Conservation (phyloP, 805 yeast species). For the Komagataella kurtzmanii region DNA sequence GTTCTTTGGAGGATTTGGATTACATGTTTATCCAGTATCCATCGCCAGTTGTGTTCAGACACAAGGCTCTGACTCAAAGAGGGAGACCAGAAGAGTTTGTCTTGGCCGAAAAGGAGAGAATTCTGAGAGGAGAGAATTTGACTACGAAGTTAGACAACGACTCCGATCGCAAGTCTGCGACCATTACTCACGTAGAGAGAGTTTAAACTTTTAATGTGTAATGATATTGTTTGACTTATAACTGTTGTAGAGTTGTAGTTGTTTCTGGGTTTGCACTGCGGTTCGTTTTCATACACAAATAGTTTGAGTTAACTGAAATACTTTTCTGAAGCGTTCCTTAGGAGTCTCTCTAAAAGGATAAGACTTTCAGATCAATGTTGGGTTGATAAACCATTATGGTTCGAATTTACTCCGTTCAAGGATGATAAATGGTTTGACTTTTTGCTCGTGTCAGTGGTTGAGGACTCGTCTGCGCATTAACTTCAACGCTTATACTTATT, state of each 20-base stretch:
- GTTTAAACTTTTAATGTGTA: background rate
- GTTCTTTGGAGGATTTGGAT: constrained; percentile 65
- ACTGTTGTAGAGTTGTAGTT: background rate
- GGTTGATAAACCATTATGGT: too few species aligned
- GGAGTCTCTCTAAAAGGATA: too few species aligned
- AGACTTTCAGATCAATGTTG: too few species aligned
- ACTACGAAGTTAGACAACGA: background rate
- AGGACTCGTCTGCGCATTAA: too few species aligned
- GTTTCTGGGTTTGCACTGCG: too few species aligned
- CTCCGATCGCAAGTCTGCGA: background rate
- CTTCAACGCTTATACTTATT: too few species aligned
- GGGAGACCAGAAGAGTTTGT: constrained; percentile 1
- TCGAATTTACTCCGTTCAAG: too few species aligned
- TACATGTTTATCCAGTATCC: constrained; percentile 27
- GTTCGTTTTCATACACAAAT: too few species aligned
- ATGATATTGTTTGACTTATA: background rate
- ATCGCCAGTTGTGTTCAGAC: constrained; percentile 1
- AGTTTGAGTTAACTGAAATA: too few species aligned
- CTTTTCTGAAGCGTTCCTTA: too few species aligned
- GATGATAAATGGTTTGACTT: too few species aligned
- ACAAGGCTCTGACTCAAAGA: constrained; percentile 1
- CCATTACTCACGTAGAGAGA: background rate
- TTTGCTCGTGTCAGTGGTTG: too few species aligned
- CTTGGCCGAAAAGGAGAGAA: background rate
- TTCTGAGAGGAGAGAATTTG: background rate